Evolutionary conservation across 1,284 basidiomycete genomes (phyloP), one percentile per base, ranked within the genome.

Genomic region (Ganoderma lucidum): DNA sequence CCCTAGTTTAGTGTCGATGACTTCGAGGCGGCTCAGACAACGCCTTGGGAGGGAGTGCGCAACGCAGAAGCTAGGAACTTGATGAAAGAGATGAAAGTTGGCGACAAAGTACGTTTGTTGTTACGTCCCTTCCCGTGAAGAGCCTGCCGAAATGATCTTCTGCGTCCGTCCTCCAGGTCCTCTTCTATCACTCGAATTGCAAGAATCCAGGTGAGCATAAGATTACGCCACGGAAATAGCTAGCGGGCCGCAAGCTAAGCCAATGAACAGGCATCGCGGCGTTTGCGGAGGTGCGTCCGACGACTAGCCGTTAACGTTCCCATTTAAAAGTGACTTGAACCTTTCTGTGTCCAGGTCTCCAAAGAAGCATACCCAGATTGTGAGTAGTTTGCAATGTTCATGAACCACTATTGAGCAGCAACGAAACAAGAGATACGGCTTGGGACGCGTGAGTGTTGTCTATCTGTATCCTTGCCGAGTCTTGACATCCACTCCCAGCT

Each of bases 121-220:
- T 15, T 15, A 55, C 45, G 65, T 55, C 45, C 69, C 23, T 39
- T 42, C 62, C 51, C 53, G 62, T 62, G 67, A 63, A 67, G 44
- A 17, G 35, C 32, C 28, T 65, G 45, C 67, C 62, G 44, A 66
- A 42, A n/a, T 65, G 62, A 72, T 64, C 58, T 19, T 65, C 56
- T 42, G 32, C 35, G 60, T 61, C 61, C n/a, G 39, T 39, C 37
- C n/a, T 12, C 61, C 63, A 78, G 76, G 76, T 80, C 48, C 69
- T 94, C 55, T 94, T 94, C 82, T 99, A 98, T 79, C 96, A 98
- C 78, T 97, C 95, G 23, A 99, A 96, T 79, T 95, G 93, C 82
- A 97, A 96, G 82, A 86, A 81, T 53, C 96, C 96, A 74, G 95
- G 94, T 91, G 70, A 72, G 83, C 76, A 66, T 44, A n/a, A 39